Evolutionary conservation across 352 stramenopile species (phyloP), one percentile per base, ranked within the genome.

Genomic region (Globisporangium cystogenes): DNA sequence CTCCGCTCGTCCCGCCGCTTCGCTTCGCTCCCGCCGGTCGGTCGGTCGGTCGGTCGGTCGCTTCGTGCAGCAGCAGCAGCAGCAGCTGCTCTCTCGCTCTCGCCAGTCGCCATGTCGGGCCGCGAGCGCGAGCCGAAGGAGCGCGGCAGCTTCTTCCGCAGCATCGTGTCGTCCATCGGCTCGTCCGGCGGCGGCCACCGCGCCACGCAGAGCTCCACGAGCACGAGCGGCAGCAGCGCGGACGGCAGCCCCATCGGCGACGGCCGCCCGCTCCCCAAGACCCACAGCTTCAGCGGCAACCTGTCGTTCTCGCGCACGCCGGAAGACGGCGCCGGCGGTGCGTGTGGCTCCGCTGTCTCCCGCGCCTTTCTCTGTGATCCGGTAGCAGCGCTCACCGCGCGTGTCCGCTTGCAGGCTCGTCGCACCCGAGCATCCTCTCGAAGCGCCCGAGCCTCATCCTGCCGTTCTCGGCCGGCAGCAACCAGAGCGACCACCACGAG

Each of bases 401-500:
- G 23, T 42, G 18, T 59, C 26, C 26, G n/a, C 8, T 1, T 29
- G 14, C 27, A 64, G 51, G 53, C 31, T 24, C 53, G 33, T 43
- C 39, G 29, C 69, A 72, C 40, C 69, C 72, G 55, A 70, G 76
- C 50, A 62, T 92, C 8, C 60, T 92, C 41, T 83, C 72, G 20
- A 90, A 90, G 51, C 76, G 78, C 0, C 78, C 79, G 31, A 90
- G 76, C 36, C 68, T 92, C 40, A 92, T 92, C 51, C 69, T 92
- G 24, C 81, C 81, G 12, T 90, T 92, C 51, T 62, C 57, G 29
- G 23, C 55, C 20, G 61, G 31, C 21, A 42, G 3, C 15, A 52
- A 52, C 20, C 46, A 52, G 29, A 67, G 57, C 37, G 35, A 51
- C 45, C 51, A 67, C 23, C 29, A 46, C 14, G 29, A 43, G 42